These are phyloP conservation scores for Aristolochia californica DNA, from an alignment of 164 flowering plant species.

Conservation along the genomic window DNA sequence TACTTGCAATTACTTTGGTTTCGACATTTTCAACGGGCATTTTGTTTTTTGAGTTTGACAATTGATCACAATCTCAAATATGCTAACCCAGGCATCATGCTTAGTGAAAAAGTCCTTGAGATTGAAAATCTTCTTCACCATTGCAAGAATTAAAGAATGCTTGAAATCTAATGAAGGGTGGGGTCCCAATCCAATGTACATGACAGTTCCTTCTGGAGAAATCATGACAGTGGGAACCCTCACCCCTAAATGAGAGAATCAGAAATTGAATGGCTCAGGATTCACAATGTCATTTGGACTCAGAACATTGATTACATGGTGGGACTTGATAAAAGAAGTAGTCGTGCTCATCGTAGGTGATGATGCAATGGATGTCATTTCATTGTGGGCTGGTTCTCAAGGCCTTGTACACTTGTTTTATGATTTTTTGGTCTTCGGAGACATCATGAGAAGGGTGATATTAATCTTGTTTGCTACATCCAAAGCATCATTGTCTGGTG, in stretches of 20 bases:
- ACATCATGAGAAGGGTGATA: constrained; percentile 31
- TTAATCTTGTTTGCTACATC: no score
- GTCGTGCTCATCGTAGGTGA: constrained; percentile 28
- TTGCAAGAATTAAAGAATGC: constrained; percentile 86
- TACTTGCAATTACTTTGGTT: no score
- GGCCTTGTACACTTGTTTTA: constrained; percentile 26
- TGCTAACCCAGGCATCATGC: constrained; percentile 90
- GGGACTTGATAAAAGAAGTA: constrained; percentile 63
- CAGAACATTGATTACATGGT: constrained; percentile 44
- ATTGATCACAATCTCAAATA: constrained; percentile 50
- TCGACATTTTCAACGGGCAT: no score
- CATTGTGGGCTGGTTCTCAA: constrained; percentile 28
- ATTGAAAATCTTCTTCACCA: constrained; percentile 70
- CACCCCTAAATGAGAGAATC: constrained; percentile 66
- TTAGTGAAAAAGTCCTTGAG: constrained; percentile 57
- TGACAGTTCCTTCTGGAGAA: constrained; percentile 64
- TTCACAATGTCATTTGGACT: constrained; percentile 58
- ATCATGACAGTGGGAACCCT: constrained; percentile 59
- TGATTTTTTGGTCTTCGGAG: constrained; percentile 21
- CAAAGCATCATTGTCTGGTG: constrained; percentile 25
- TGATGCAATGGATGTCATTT: constrained; percentile 23
- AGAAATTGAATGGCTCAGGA: constrained; percentile 48
- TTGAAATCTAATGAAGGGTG: constrained; percentile 57
- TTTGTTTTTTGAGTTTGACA: constrained; percentile 55
- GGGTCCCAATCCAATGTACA: constrained; percentile 74